Percentiles rank a stretch among this genome's conserved stretches.
phyloP scores from a whole-genome alignment of 2,329 filamentous ascomycete genomes.

The Trematosphaeria pertusa region DNA sequence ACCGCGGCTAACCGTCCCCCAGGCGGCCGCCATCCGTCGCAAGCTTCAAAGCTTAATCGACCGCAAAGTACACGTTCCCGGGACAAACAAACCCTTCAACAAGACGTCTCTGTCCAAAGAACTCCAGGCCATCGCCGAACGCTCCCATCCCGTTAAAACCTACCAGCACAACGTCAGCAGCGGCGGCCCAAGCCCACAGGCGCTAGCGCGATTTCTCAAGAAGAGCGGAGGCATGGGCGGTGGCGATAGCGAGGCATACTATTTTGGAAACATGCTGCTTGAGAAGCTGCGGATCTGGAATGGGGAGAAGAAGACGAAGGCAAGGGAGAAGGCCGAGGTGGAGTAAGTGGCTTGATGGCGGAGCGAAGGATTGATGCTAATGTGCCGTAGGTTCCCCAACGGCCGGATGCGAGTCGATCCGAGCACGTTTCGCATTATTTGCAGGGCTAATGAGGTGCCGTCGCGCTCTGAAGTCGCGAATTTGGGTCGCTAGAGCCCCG shows the following conservation, averaged over 20 bases:
- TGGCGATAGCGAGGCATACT: conserved; percentile 23
- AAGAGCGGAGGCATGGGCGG: conserved; percentile 23
- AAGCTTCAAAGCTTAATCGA: conserved; percentile 24
- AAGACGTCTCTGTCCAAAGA: conserved; percentile 19
- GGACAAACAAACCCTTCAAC: conserved; percentile 20
- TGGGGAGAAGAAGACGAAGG: conserved; percentile 25
- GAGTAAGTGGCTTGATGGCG: conserved; percentile 13
- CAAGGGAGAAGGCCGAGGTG: conserved; percentile 22
- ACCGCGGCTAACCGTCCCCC: not conserved
- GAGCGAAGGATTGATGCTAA: not conserved
- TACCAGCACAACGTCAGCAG: conserved; percentile 1
- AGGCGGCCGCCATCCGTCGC: conserved; percentile 21
- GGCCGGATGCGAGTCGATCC: conserved; percentile 14
- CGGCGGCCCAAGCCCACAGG: conserved; percentile 10
- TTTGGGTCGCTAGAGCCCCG: not conserved
- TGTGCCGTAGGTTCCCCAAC: conserved; percentile 11
- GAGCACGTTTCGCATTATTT: not conserved
- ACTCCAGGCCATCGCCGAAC: conserved; percentile 13
- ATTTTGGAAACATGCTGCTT: conserved; percentile 25
- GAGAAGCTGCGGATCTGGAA: conserved; percentile 29
- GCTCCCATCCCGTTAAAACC: conserved; percentile 14
- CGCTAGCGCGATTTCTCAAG: conserved; percentile 21
- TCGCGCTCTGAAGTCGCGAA: conserved; percentile 3
- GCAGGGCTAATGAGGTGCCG: conserved; percentile 1
- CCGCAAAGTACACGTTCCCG: conserved; percentile 19